phyloP scores from a whole-genome alignment of 352 stramenopile genomes.

The Pythium scleroteichum region DNA sequence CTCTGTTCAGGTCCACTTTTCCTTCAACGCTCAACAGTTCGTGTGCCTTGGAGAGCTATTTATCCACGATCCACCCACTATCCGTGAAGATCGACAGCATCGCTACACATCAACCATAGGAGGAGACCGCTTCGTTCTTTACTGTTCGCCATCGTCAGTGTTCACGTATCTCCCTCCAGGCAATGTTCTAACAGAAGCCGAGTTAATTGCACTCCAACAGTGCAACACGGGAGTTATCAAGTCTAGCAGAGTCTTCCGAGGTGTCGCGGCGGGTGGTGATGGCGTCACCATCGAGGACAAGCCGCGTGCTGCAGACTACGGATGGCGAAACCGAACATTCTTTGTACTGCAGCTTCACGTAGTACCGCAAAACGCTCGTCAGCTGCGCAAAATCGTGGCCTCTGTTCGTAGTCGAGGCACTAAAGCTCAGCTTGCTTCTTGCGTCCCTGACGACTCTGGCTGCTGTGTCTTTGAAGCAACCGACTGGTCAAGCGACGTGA shows the following conservation, averaged over 20 bases:
- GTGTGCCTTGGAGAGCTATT: conserved; percentile 55
- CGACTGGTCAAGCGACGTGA: conserved; percentile 54
- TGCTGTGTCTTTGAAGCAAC: conserved; percentile 60
- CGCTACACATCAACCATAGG: conserved; percentile 70
- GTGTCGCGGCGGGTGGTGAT: background rate
- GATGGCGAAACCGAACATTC: conserved; percentile 49
- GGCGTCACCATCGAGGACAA: background rate
- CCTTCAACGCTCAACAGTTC: conserved; percentile 75
- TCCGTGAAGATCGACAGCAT: conserved; percentile 51
- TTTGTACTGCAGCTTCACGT: conserved; percentile 42
- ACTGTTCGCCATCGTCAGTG: conserved; percentile 57
- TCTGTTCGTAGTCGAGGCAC: conserved; percentile 41
- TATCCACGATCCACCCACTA: conserved; percentile 52
- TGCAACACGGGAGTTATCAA: conserved; percentile 3
- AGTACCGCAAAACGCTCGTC: conserved; percentile 33
- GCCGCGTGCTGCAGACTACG: background rate
- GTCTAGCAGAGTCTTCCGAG: conserved; percentile 4
- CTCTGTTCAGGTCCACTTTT: conserved; percentile 54
- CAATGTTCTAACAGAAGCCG: conserved; percentile 49
- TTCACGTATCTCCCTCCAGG: conserved; percentile 38
- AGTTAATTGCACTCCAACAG: conserved; percentile 5
- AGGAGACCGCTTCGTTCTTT: conserved; percentile 49
- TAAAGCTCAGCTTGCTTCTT: conserved; percentile 33
- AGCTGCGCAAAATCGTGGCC: conserved; percentile 40
- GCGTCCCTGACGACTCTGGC: conserved; percentile 41